Conservation (phyloP, 257 asterid genomes). For the Ballota nigra region DNA sequence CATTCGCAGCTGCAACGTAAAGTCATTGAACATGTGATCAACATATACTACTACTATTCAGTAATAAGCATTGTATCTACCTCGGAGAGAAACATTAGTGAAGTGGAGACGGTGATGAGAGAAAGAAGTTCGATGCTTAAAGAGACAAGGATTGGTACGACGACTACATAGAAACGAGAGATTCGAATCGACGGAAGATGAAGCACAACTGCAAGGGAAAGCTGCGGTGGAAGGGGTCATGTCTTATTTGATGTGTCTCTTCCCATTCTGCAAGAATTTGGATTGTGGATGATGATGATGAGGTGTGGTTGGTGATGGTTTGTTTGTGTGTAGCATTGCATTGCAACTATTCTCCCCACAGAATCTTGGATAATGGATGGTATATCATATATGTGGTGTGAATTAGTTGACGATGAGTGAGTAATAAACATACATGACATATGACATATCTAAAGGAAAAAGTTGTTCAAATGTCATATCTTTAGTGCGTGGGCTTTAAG, state of each 20-base stretch:
- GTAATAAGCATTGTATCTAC: conserved; percentile 12
- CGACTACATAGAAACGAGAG: conserved; percentile 14
- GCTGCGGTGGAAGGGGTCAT: conserved; percentile 32
- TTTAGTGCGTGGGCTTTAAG: too few species aligned
- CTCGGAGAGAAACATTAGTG: conserved; percentile 32
- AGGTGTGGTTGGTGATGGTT: conserved; percentile 18
- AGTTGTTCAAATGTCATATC: too few species aligned
- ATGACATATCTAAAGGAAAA: too few species aligned
- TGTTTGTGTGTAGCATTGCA: neutral
- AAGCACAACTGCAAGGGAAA: conserved; percentile 14
- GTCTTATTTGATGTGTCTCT: conserved; percentile 14
- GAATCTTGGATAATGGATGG: conserved; percentile 34
- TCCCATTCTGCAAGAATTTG: conserved; percentile 22
- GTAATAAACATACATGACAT: too few species aligned
- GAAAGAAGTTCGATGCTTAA: neutral
- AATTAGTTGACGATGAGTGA: neutral
- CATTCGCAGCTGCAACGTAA: conserved; percentile 57
- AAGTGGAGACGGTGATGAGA: conserved; percentile 23
- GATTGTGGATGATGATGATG: conserved; percentile 25
- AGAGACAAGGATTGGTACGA: neutral
- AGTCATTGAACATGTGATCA: neutral
- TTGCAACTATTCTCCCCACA: too few species aligned
- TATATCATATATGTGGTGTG: conserved; percentile 13
- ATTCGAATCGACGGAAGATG: neutral
- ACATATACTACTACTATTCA: neutral